A percentile compares a stretch with the other conserved stretches of the same genome.
phyloP scores from a whole-genome alignment of 768 basidiomycete species.

The Rhodotorula babjevae region DNA sequence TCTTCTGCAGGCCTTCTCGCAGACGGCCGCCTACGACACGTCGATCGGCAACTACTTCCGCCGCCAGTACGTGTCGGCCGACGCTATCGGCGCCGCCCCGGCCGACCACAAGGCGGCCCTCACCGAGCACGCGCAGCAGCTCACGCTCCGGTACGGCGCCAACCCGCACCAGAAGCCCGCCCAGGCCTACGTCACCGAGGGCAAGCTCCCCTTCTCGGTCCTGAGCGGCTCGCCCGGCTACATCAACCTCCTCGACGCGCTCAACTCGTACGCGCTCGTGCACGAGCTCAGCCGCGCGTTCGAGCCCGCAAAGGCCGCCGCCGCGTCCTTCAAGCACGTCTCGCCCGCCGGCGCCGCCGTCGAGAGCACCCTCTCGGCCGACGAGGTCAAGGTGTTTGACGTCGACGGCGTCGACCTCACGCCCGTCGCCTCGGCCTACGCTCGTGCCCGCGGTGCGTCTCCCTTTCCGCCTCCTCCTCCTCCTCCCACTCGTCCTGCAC shows the following conservation, averaged over 20 bases:
- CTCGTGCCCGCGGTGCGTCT: constrained; percentile 77
- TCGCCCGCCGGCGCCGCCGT: constrained; percentile 97
- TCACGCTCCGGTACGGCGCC: constrained; percentile 86
- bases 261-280: constrained; percentile 94
- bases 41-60: constrained; percentile 96
- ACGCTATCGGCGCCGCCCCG: constrained; percentile 50
- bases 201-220: constrained; percentile 89
- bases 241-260: constrained; percentile 94
- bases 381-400: constrained; percentile 89
- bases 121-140: constrained; percentile 64
- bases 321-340: constrained; percentile 99
- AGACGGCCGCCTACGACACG: constrained; percentile 89
- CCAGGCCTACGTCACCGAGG: constrained; percentile 84
- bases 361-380: constrained; percentile 64
- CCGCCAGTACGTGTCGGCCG: constrained; percentile 86
- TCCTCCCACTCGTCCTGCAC: neutral
- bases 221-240: constrained; percentile 93
- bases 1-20: constrained; percentile 77
- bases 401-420: constrained; percentile 88
- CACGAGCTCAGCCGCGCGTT: constrained; percentile 86
- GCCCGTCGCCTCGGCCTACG: constrained; percentile 85
- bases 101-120: constrained; percentile 59
- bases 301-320: constrained; percentile 68
- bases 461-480: neutral
- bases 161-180: constrained; percentile 99